phyloP scores from a whole-genome alignment of 2,329 filamentous ascomycete genomes.

The Alternaria triticimaculans region DNA sequence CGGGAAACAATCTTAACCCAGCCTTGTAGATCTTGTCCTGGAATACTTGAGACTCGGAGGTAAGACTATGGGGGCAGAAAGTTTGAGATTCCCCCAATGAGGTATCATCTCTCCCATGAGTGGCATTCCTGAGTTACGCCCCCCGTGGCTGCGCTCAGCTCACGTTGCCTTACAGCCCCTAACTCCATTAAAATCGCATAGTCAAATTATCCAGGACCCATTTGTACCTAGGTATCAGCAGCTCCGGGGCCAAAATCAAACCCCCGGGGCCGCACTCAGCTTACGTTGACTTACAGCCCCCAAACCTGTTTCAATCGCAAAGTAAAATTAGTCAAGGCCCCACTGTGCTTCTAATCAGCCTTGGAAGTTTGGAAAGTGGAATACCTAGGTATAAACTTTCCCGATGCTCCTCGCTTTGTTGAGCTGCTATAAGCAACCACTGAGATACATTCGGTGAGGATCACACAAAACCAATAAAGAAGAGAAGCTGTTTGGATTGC shows the following conservation, averaged over 20 bases:
- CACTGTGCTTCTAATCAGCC: background rate
- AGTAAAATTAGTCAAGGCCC: background rate
- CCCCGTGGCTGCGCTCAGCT: background rate
- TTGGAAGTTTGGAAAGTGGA: background rate
- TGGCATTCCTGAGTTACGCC: background rate
- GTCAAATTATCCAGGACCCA: background rate
- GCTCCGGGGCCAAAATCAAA: background rate
- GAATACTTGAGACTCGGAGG: background rate
- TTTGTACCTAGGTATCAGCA: background rate
- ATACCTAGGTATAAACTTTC: background rate
- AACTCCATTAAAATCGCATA: background rate
- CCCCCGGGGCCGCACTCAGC: background rate
- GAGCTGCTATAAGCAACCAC: background rate
- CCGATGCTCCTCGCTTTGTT: background rate
- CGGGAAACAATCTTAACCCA: background rate
- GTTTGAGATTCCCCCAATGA: background rate
- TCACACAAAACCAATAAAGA: background rate
- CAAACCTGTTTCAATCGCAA: background rate
- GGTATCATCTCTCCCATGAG: background rate
- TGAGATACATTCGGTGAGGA: background rate
- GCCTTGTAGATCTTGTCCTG: background rate
- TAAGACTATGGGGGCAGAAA: background rate
- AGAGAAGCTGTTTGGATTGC: background rate
- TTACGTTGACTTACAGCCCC: background rate
- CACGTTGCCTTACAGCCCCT: background rate